Evolutionary conservation across 306 rosid genomes (phyloP), one percentile per base, ranked within the genome.

Genomic region (Glycine latifolia): DNA sequence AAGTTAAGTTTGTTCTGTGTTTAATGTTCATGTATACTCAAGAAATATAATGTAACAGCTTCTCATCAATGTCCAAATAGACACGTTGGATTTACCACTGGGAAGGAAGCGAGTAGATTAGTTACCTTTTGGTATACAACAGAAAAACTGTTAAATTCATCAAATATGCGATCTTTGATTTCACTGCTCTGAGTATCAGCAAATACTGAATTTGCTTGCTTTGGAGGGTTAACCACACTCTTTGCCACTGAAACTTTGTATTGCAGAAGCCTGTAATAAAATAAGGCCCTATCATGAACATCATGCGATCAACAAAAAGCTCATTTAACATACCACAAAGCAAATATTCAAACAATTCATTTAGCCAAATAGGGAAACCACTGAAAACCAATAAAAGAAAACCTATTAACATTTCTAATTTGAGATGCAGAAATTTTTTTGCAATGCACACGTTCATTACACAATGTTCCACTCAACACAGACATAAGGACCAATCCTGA

Each of bases 181-280:
- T 96, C 99, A 71, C 96, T 96, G 92, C 94, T 96, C 85, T 93
- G 99, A 56, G 97, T 91, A 82, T 96, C 98, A 62, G 99, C 98
- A 89, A 96, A 96, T 67, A 96, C 98, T 14, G 99, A 96, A 84
- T 93, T 97, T 54, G 98, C 98, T 91, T 93, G 99, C 88, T 96
- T 96, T 76, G 99, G 94, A 76, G 99, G 98, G 87, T 92, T 91
- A 59, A 96, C 98, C 80, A 96, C 97, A 68, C 77, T 91, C 83
- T 96, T 94, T 70, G 98, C 99, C 48, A 90, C 93, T 14, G 92
- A 84, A 70, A 86, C 91, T 10, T 93, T 82, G 82, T 91, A 82
- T 78, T 89, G 94, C 88, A 96, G 86, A 88, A 96, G 97, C 92
- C 99, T 91, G 89, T 90, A 96, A 92, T 96, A 96, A 89, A 96